These are phyloP conservation scores for Albophoma yamanashiensis DNA, from an alignment of 2,329 filamentous ascomycete genomes.

Conservation along the genomic window DNA sequence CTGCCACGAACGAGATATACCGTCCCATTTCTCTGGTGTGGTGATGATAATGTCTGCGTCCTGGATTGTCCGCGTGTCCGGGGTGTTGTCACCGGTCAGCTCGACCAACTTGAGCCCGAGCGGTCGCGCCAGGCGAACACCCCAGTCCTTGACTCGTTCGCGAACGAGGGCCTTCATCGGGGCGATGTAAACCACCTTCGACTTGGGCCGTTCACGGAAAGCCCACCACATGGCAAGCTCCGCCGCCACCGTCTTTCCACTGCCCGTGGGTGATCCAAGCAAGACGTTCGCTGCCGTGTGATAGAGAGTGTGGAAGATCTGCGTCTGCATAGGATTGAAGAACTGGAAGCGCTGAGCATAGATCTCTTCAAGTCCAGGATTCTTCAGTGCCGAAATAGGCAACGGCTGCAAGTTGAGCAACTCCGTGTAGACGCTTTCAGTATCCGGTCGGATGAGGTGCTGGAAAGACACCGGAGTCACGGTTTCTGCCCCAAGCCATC, in stretches of 20 bases:
- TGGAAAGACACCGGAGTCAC: conserved; percentile 95
- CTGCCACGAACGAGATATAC: conserved; percentile 98
- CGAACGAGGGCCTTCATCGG: conserved; percentile 98
- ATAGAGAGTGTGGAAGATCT: conserved; percentile 95
- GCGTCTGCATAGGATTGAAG: conserved; percentile 99
- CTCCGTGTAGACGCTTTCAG: conserved; percentile 94
- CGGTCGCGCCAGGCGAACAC: conserved; percentile 65
- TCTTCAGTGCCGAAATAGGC: conserved; percentile 77
- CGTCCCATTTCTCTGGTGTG: conserved; percentile 99
- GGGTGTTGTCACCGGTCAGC: conserved; percentile 93
- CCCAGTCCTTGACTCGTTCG: conserved; percentile 94
- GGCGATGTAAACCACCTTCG: conserved; percentile 97
- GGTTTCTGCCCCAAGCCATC: conserved; percentile 94
- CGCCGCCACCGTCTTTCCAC: conserved; percentile 92
- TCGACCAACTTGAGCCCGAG: conserved; percentile 89
- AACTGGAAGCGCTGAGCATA: conserved; percentile 85
- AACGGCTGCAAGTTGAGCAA: conserved; percentile 85
- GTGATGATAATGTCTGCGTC: conserved; percentile 97
- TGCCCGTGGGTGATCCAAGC: conserved; percentile 89
- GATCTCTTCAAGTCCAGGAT: conserved; percentile 75
- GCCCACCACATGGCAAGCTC: conserved; percentile 99
- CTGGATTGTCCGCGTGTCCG: conserved; percentile 88
- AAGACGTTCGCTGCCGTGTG: conserved; percentile 87
- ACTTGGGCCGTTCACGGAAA: conserved; percentile 85
- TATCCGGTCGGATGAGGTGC: conserved; percentile 93